Evolutionary conservation across 2,329 filamentous ascomycete genomes (phyloP).

Genomic region (Chaetomiaceae sp.): DNA sequence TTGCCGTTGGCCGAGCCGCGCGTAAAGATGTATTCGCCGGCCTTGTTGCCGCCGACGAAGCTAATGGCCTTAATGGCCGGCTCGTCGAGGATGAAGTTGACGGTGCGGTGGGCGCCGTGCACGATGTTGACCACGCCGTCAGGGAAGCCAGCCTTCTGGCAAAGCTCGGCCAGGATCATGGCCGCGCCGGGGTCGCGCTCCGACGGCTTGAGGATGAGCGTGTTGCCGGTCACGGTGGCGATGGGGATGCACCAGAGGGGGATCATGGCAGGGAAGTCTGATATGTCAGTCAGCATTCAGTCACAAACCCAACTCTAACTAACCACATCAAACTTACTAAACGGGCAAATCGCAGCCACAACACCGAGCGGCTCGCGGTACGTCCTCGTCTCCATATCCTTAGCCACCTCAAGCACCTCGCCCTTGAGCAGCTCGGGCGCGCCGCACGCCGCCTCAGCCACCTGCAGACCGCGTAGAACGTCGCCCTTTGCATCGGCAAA

Average conservation of each 20-base stretch:
- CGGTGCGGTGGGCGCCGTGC: conserved; percentile 74
- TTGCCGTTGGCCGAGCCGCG: conserved; percentile 80
- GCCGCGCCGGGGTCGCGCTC: conserved; percentile 79
- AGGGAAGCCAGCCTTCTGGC: conserved; percentile 75
- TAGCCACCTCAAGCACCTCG: conserved; percentile 78
- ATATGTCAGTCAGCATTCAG: background rate
- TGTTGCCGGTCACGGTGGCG: conserved; percentile 79
- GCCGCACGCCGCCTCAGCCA: conserved; percentile 76
- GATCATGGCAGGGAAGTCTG: conserved; percentile 89
- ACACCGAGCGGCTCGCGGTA: conserved; percentile 80
- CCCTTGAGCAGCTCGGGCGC: conserved; percentile 80
- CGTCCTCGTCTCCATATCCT: conserved; percentile 83
- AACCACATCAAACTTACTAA: conserved; percentile 55
- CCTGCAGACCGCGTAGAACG: conserved; percentile 76
- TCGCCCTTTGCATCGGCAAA: conserved; percentile 79
- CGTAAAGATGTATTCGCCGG: conserved; percentile 79
- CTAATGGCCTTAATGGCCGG: conserved; percentile 80
- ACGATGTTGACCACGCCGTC: conserved; percentile 78
- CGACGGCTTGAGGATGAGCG: conserved; percentile 78
- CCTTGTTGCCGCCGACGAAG: conserved; percentile 85
- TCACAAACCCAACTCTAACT: background rate
- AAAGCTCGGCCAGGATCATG: conserved; percentile 80
- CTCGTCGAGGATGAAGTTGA: conserved; percentile 83
- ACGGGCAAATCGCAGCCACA: conserved; percentile 79
- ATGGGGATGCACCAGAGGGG: conserved; percentile 88